Percentiles rank a stretch among this genome's conserved stretches.
Evolutionary conservation across 495 filamentous ascomycete species (phyloP).

Genomic region (Penicillium coprophilum): DNA sequence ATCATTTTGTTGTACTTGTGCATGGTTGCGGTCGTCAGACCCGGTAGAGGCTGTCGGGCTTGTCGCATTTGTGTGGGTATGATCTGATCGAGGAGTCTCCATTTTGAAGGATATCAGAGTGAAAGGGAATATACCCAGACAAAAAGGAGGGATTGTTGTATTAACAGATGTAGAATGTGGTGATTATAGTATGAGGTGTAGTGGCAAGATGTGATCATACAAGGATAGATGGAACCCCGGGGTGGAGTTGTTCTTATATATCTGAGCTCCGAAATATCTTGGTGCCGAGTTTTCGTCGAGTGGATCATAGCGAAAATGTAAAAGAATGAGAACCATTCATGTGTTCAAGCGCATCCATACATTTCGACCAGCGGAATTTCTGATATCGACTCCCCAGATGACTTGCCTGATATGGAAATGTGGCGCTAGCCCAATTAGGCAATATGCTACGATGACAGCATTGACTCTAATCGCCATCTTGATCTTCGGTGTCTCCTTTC

Average conservation of each 20-base stretch:
- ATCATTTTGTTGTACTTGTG: conserved; percentile 22
- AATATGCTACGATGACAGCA: conserved; percentile 35
- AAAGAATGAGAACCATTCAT: conserved; percentile 4
- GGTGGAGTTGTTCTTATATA: conserved; percentile 23
- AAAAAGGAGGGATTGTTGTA: no score
- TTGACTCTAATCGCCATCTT: conserved; percentile 2
- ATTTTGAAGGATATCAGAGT: conserved; percentile 14
- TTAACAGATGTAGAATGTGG: conserved; percentile 1
- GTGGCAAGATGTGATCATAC: background rate
- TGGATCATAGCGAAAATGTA: conserved; percentile 2
- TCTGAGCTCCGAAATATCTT: background rate
- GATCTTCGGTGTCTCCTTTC: background rate
- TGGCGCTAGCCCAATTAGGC: conserved; percentile 23
- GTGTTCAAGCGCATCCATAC: background rate
- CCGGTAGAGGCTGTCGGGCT: conserved; percentile 31
- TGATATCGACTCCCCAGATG: conserved; percentile 16
- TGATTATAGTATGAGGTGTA: background rate
- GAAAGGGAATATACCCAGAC: conserved; percentile 1
- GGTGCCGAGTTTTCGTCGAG: conserved; percentile 5
- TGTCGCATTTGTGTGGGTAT: conserved; percentile 16
- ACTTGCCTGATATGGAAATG: conserved; percentile 25
- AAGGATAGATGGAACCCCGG: background rate
- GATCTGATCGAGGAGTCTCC: conserved; percentile 17
- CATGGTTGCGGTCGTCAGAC: conserved; percentile 5
- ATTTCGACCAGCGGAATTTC: background rate